Percentiles rank a stretch among this genome's conserved stretches.
Conservation (phyloP, 768 basidiomycete species). For the Boletus rufocinnamomeus region DNA sequence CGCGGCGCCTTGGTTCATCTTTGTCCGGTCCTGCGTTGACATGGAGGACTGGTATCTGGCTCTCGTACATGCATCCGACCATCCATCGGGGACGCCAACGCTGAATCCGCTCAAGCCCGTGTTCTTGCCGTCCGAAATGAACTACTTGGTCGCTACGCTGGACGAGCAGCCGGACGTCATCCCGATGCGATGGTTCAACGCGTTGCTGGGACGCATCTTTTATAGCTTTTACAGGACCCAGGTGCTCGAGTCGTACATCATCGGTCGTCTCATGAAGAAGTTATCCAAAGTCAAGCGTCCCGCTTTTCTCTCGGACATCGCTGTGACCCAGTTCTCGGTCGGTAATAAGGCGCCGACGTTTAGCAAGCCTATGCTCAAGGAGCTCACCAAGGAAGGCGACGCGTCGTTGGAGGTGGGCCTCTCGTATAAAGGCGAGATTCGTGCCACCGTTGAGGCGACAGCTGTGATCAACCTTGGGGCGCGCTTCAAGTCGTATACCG, state of each 20-base stretch:
- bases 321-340: constrained; percentile 87
- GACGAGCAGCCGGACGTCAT: constrained; percentile 96
- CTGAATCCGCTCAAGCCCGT: constrained; percentile 61
- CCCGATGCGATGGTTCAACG: constrained; percentile 97
- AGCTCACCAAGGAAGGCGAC: constrained; percentile 92
- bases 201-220: constrained; percentile 88
- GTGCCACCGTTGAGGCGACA: constrained; percentile 87
- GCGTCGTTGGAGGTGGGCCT: constrained; percentile 87
- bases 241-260: constrained; percentile 79
- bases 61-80: constrained; percentile 70
- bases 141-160: constrained; percentile 74
- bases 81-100: constrained; percentile 61
- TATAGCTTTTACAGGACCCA: constrained; percentile 89
- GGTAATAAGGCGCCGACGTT: constrained; percentile 83
- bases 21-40: constrained; percentile 81
- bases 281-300: constrained; percentile 90
- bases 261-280: constrained; percentile 90
- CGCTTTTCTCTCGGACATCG: constrained; percentile 78
- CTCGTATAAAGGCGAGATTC: constrained; percentile 82
- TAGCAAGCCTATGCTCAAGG: constrained; percentile 98
- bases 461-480: constrained; percentile 84
- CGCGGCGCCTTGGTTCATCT: constrained; percentile 88
- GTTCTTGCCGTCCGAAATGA: constrained; percentile 81
- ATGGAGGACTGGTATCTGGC: constrained; percentile 98
- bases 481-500: constrained; percentile 84